Evolutionary conservation across 2,329 filamentous ascomycete species (phyloP).

Genomic region (Colletotrichum godetiae): DNA sequence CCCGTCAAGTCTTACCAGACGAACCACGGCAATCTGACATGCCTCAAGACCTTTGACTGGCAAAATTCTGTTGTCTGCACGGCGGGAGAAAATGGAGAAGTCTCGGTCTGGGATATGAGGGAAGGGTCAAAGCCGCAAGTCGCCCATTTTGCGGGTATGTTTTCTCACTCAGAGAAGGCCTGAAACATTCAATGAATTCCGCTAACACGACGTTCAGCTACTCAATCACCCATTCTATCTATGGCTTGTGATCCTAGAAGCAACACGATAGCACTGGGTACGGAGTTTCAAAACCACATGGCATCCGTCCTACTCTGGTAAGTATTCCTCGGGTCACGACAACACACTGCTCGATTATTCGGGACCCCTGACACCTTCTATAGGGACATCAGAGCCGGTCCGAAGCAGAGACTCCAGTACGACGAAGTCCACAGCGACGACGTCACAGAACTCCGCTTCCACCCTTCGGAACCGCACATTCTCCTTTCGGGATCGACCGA

Average conservation of each 20-base stretch:
- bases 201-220: slow-evolving; percentile 48
- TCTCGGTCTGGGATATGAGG: slow-evolving; percentile 75
- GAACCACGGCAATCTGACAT: slow-evolving; percentile 72
- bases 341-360: neutral
- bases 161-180: neutral
- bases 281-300: slow-evolving; percentile 74
- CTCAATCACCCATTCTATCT: slow-evolving; percentile 67
- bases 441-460: slow-evolving; percentile 70
- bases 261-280: slow-evolving; percentile 76
- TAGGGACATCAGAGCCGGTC: slow-evolving; percentile 68
- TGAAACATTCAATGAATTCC: slow-evolving; percentile 16
- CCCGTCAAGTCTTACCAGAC: slow-evolving; percentile 60
- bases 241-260: slow-evolving; percentile 69
- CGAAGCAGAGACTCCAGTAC: slow-evolving; percentile 63
- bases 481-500: slow-evolving; percentile 84
- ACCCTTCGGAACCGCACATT: slow-evolving; percentile 68
- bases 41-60: slow-evolving; percentile 66
- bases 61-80: slow-evolving; percentile 70
- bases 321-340: slow-evolving; percentile 31
- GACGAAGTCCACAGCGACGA: slow-evolving; percentile 76
- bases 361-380: slow-evolving; percentile 24
- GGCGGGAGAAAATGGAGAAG: slow-evolving; percentile 76
- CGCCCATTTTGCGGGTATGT: slow-evolving; percentile 59
- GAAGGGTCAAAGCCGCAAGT: slow-evolving; percentile 52
- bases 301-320: slow-evolving; percentile 73